A percentile compares a stretch with the other conserved stretches of the same genome.
These are phyloP conservation scores for Trametes elegans DNA, from an alignment of 768 basidiomycete genomes.

Conservation along the genomic window DNA sequence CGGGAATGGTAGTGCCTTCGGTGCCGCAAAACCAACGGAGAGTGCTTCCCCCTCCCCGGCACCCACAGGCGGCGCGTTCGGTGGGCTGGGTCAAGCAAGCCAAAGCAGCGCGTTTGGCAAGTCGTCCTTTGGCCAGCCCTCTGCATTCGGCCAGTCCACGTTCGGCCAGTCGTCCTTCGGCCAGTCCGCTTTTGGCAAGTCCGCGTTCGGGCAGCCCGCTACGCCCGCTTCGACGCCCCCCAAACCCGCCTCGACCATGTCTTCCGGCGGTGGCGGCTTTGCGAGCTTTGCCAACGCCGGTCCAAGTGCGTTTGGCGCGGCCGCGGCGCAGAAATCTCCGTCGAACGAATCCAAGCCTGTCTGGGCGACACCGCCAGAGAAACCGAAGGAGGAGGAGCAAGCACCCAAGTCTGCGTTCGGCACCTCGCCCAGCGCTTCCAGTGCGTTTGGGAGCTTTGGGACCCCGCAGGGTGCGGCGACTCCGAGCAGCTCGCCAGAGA, in stretches of 20 bases:
- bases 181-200: constrained; percentile 21
- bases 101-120: constrained; percentile 1
- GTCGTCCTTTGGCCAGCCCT: not conserved
- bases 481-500: constrained; percentile 1
- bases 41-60: not conserved
- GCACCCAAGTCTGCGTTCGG: not conserved
- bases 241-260: not conserved
- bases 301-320: constrained; percentile 4
- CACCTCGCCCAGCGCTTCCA: not conserved
- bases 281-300: constrained; percentile 6
- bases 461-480: not conserved
- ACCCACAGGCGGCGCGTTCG: not conserved
- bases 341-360: constrained; percentile 4
- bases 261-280: constrained; percentile 5
- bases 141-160: not conserved
- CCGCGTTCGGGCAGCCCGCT: constrained; percentile 33
- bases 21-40: not conserved
- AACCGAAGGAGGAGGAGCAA: not conserved
- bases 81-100: not conserved
- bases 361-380: constrained; percentile 3
- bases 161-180: constrained; percentile 17
- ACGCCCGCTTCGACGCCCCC: not conserved
- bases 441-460: not conserved
- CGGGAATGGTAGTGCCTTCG: not conserved
- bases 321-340: not conserved